Conservation (phyloP, 768 basidiomycete species). For the Mycena belliarum region DNA sequence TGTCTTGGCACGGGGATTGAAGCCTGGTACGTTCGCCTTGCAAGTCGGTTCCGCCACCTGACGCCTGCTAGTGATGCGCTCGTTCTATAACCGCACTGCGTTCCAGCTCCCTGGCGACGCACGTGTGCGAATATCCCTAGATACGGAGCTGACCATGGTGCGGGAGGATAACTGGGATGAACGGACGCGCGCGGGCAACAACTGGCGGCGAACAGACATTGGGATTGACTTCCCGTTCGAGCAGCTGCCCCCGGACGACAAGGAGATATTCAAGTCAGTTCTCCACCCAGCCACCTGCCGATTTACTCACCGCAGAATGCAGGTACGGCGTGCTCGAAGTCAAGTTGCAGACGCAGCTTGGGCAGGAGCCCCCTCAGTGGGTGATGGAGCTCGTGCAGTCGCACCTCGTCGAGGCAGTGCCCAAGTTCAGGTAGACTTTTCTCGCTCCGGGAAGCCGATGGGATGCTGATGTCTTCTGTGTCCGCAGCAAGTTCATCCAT, state of each 20-base stretch:
- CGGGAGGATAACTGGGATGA: constrained; percentile 98
- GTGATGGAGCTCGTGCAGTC: constrained; percentile 94
- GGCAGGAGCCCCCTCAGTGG: constrained; percentile 96
- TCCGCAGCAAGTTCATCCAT: constrained; percentile 86
- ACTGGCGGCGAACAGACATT: constrained; percentile 94
- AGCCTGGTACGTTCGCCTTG: constrained; percentile 60
- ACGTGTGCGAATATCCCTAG: constrained; percentile 96
- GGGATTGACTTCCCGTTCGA: constrained; percentile 92
- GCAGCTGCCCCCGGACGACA: constrained; percentile 72
- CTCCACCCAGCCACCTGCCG: background rate
- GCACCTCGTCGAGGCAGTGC: constrained; percentile 95
- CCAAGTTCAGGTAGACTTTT: constrained; percentile 81
- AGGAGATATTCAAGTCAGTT: constrained; percentile 85
- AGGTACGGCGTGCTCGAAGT: constrained; percentile 95
- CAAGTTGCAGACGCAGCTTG: constrained; percentile 94
- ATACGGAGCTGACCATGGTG: constrained; percentile 92
- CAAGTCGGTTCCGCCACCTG: background rate
- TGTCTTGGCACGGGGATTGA: constrained; percentile 74
- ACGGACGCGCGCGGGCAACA: constrained; percentile 67
- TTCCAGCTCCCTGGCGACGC: constrained; percentile 99
- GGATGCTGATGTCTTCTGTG: background rate
- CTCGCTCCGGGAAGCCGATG: background rate
- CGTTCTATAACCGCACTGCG: constrained; percentile 98
- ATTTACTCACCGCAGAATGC: background rate
- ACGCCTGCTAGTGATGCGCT: constrained; percentile 73